Percentiles rank a stretch among this genome's conserved stretches.
These are phyloP conservation scores for Quercus suber DNA, from an alignment of 306 rosid genomes.

Conservation along the genomic window DNA sequence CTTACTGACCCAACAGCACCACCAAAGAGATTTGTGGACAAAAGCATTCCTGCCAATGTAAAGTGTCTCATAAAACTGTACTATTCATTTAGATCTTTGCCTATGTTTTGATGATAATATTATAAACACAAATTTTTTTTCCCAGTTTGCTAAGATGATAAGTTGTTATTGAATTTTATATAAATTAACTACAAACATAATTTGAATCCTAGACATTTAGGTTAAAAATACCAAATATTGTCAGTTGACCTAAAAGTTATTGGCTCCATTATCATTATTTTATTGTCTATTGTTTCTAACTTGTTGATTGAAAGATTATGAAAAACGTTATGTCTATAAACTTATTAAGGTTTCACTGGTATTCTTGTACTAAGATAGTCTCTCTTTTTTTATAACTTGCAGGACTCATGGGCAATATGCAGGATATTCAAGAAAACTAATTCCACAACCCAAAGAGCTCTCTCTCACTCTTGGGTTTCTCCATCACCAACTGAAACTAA, in stretches of 20 bases:
- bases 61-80: neutral
- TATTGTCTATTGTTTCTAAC: no score
- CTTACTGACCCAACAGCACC: constrained; percentile 44
- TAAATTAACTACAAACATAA: no score
- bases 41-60: constrained; percentile 62
- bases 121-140: no score
- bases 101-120: neutral
- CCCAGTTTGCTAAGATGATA: no score
- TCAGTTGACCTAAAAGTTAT: no score
- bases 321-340: no score
- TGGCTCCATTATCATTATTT: fast-evolving
- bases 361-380: neutral
- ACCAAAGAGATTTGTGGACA: constrained; percentile 49
- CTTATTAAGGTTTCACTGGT: no score
- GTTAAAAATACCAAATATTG: no score
- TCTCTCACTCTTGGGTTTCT: constrained; percentile 73
- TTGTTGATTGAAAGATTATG: no score
- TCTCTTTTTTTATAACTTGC: constrained; percentile 18
- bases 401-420: constrained; percentile 97
- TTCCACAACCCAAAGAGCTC: constrained; percentile 65
- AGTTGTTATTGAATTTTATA: no score
- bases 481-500: constrained; percentile 40
- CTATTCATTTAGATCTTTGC: neutral
- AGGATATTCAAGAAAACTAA: constrained; percentile 87
- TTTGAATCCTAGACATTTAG: no score